Evolutionary conservation across 1,139 yeast genomes (phyloP).

Genomic region (Hansenula lynferdii): DNA sequence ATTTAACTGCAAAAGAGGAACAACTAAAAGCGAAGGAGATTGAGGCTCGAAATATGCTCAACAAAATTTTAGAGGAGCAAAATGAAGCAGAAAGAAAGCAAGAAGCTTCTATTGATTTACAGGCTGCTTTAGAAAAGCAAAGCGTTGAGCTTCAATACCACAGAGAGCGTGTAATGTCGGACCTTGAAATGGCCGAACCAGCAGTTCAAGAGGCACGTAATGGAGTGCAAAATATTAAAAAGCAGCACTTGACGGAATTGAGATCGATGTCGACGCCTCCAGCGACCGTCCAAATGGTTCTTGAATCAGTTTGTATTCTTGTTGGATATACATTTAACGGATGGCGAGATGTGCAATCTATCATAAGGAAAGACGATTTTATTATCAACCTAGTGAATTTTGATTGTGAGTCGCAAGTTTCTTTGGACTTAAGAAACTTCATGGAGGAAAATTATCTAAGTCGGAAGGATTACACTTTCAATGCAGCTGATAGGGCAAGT

Average conservation of each 20-base stretch:
- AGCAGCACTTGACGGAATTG: conserved; percentile 86
- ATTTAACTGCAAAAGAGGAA: conserved; percentile 49
- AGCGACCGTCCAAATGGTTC: conserved; percentile 72
- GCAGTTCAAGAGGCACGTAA: conserved; percentile 77
- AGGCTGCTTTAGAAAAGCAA: conserved; percentile 63
- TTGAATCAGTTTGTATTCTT: conserved; percentile 84
- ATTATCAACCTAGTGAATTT: conserved; percentile 78
- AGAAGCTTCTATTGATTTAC: conserved; percentile 79
- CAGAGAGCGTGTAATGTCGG: conserved; percentile 49
- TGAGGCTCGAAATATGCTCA: conserved; percentile 69
- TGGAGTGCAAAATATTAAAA: conserved; percentile 88
- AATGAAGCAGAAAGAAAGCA: conserved; percentile 90
- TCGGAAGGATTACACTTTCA: conserved; percentile 62
- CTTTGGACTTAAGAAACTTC: conserved; percentile 42
- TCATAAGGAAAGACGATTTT: conserved; percentile 82
- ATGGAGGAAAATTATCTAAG: conserved; percentile 62
- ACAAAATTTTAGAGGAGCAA: conserved; percentile 79
- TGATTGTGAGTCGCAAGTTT: conserved; percentile 57
- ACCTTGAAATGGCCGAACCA: conserved; percentile 76
- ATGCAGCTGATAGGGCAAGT: conserved; percentile 81
- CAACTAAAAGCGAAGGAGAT: conserved; percentile 50
- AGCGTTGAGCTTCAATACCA: conserved; percentile 59
- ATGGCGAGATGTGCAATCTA: conserved; percentile 86
- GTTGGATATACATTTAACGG: conserved; percentile 63
- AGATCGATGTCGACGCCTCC: conserved; percentile 93